Base-by-base conservation (phyloP, 2,329 filamentous ascomycete genomes). In the Domatiomyces catenatus region DNA sequence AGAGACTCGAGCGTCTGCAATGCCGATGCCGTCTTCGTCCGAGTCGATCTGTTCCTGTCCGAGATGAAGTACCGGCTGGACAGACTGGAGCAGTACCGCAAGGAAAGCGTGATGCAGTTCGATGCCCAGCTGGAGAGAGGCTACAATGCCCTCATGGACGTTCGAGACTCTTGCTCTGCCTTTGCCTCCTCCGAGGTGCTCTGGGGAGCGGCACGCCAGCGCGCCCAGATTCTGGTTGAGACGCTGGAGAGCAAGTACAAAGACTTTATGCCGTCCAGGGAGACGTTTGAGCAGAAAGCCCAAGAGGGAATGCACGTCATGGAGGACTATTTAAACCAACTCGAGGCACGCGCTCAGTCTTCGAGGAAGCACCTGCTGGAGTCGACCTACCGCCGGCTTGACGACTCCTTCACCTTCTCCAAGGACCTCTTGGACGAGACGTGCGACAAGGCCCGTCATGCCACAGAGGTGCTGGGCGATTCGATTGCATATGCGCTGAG, bases 211-310 rank as follows among this genome's bases (percentile, higher is more conserved):
- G 89, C 92, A 19, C 82, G 86, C 48, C 80, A 86, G 56, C 79
- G 88, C 54, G 80, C 93, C 53, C 84, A 86, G 56, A 79, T 96
- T 52, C 82, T 96, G 71, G 87, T 98, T 32, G 90, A 96, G 60
- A 94, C 88, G 0, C 72, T 98, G 12, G 92, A 98, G 66, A 76
- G 76, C 24, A 77, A 86, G 56, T 98, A 95, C 67, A 83, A 93
- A 55, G 86, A 92, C 59, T 88, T 85, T 1, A 69, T 98, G 56
- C 82, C 78, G 15, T 85, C 84, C 2, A 87, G 89, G 56, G 89
- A 86, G 63, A 89, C 87, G 0, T 69, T 96, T 60, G 87, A 92
- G 61, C 88, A 94, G 60, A 96, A 96, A 70, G 88, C 90, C 2
- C 79, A 86, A 54, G 83, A 90, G 36, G 86, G 88, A 4, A 83